These are phyloP conservation scores for Coix lacrymajobi DNA, from an alignment of 176 grass and related monocot species.

Conservation along the genomic window DNA sequence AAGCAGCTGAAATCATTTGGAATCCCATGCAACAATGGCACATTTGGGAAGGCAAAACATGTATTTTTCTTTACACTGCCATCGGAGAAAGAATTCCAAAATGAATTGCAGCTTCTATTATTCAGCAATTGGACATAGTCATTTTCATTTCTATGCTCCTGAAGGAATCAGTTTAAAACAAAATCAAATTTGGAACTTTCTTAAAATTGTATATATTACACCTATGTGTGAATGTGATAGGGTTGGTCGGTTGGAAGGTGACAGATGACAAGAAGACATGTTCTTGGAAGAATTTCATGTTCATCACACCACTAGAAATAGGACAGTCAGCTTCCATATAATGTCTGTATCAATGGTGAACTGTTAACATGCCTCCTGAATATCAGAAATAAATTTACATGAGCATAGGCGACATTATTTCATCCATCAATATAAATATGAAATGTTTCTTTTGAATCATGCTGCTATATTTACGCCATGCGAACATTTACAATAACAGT, in stretches of 20 bases:
- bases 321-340: background rate
- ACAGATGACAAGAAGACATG: background rate
- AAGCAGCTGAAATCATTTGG: background rate
- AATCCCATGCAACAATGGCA: background rate
- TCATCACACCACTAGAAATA: background rate
- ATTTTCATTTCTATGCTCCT: background rate
- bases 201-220: background rate
- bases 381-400: background rate
- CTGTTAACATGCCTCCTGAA: background rate
- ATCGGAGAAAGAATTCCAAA: background rate
- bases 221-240: background rate
- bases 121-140: background rate
- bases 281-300: background rate
- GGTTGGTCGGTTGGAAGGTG: background rate
- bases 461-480: background rate
- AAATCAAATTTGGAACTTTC: background rate
- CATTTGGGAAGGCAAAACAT: background rate
- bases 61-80: background rate
- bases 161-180: background rate
- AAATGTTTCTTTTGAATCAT: background rate
- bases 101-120: background rate
- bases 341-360: background rate
- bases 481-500: background rate
- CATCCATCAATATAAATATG: background rate
- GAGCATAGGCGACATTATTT: background rate